These are phyloP conservation scores for Leishmania braziliensis DNA, from an alignment of 208 protist genomes.

Conservation along the genomic window DNA sequence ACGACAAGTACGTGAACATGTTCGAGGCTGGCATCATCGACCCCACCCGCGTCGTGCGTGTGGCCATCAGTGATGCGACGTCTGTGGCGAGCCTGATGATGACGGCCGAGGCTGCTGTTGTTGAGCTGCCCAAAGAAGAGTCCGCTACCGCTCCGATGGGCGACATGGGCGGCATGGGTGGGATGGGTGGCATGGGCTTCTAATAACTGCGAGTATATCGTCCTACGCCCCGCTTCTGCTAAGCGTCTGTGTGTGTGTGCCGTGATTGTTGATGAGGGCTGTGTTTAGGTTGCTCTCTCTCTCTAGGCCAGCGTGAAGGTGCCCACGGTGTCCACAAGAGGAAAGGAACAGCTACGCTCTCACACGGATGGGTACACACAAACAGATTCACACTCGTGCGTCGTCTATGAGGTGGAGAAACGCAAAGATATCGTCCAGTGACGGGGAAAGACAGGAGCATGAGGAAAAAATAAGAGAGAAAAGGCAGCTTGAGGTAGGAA, in stretches of 20 bases:
- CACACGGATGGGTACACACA: not conserved
- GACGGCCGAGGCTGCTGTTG: constrained; percentile 93
- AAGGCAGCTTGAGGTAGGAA: not conserved
- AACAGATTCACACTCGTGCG: not conserved
- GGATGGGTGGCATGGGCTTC: constrained; percentile 70
- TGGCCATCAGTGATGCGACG: constrained; percentile 96
- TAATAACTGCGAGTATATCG: constrained; percentile 16
- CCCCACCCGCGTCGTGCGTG: constrained; percentile 99
- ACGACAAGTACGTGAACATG: constrained; percentile 97
- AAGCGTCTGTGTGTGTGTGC: not conserved
- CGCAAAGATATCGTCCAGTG: not conserved
- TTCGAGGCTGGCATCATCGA: constrained; percentile 99
- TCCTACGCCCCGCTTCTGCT: not conserved
- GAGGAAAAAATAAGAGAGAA: not conserved
- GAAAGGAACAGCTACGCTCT: not conserved
- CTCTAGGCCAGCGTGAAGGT: not conserved
- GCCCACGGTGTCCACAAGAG: not conserved
- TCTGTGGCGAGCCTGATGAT: constrained; percentile 98
- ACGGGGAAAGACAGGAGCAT: not conserved
- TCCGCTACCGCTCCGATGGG: constrained; percentile 28
- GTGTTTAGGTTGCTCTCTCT: not conserved
- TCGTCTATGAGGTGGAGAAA: not conserved
- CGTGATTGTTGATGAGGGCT: not conserved
- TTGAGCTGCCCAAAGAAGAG: constrained; percentile 57
- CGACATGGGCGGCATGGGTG: constrained; percentile 71